Evolutionary conservation across 1,284 basidiomycete species (phyloP).

Genomic region (Marasmius tenuissimus): DNA sequence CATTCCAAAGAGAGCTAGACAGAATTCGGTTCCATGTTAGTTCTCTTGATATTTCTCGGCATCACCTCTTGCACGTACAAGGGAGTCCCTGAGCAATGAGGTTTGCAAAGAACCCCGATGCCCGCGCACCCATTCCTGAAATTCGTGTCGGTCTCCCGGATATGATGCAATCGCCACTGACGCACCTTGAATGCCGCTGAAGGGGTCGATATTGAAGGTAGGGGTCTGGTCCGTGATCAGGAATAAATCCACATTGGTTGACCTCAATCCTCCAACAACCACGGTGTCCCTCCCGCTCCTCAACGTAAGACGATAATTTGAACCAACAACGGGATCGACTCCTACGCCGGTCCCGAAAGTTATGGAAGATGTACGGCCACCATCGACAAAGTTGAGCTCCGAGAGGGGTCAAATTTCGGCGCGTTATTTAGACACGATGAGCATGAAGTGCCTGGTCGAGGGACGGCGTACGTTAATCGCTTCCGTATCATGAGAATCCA

Average conservation of each 20-base stretch:
- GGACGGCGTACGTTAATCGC: slow-evolving; percentile 3
- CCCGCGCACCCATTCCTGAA: slow-evolving; percentile 45
- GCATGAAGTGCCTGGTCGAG: slow-evolving; percentile 42
- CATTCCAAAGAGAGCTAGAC: slow-evolving; percentile 50
- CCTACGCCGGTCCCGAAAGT: slow-evolving; percentile 56
- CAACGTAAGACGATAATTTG: slow-evolving; percentile 12
- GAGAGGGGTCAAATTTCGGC: slow-evolving; percentile 43
- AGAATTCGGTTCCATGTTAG: neutral
- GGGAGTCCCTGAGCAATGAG: slow-evolving; percentile 48
- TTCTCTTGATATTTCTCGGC: neutral
- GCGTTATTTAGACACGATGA: slow-evolving; percentile 43
- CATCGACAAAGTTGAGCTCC: slow-evolving; percentile 49
- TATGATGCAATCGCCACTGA: neutral
- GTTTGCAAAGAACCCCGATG: slow-evolving; percentile 48
- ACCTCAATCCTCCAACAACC: slow-evolving; percentile 13
- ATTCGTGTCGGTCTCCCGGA: neutral
- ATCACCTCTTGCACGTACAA: slow-evolving; percentile 29
- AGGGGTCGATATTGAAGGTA: slow-evolving; percentile 37
- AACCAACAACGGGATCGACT: slow-evolving; percentile 48
- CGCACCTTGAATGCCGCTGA: slow-evolving; percentile 53
- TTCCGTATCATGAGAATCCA: neutral
- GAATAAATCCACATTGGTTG: slow-evolving; percentile 11
- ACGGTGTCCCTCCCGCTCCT: slow-evolving; percentile 14
- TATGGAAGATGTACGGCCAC: slow-evolving; percentile 36
- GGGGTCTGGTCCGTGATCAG: slow-evolving; percentile 19